phyloP scores from a whole-genome alignment of 2,329 filamentous ascomycete species.

The Xylariaceae sp. region DNA sequence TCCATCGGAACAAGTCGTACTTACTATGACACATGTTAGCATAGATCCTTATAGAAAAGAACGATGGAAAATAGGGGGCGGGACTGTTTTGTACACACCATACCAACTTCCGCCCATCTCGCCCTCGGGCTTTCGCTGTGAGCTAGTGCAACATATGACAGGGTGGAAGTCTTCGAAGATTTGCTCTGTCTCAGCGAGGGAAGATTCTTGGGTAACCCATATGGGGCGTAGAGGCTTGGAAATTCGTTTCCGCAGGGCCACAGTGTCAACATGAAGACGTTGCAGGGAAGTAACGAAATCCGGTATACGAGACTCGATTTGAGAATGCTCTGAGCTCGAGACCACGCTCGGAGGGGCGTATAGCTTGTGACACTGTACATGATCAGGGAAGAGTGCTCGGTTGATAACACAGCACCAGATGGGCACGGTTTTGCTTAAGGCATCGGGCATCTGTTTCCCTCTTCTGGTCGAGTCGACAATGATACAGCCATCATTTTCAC shows the following conservation, averaged over 20 bases:
- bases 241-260: slow-evolving; percentile 51
- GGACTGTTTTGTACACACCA: too few species aligned
- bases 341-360: slow-evolving; percentile 70
- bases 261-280: slow-evolving; percentile 59
- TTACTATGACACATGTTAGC: too few species aligned
- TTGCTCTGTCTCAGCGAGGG: slow-evolving; percentile 34
- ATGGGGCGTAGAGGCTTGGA: slow-evolving; percentile 70
- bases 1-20: too few species aligned
- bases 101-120: slow-evolving; percentile 72
- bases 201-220: slow-evolving; percentile 73
- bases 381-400: slow-evolving; percentile 64
- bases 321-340: slow-evolving; percentile 69
- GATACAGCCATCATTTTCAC: slow-evolving; percentile 67
- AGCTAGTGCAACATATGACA: slow-evolving; percentile 82
- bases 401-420: slow-evolving; percentile 93
- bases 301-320: slow-evolving; percentile 63
- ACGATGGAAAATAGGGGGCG: too few species aligned
- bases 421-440: slow-evolving; percentile 87
- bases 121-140: slow-evolving; percentile 63
- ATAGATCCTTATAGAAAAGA: too few species aligned
- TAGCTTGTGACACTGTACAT: slow-evolving; percentile 44
- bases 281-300: slow-evolving; percentile 50
- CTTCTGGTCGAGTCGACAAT: slow-evolving; percentile 90
- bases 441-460: slow-evolving; percentile 93
- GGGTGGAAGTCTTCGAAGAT: slow-evolving; percentile 61